Conservation (phyloP, 495 filamentous ascomycete species). For the Daldinia vernicosa region DNA sequence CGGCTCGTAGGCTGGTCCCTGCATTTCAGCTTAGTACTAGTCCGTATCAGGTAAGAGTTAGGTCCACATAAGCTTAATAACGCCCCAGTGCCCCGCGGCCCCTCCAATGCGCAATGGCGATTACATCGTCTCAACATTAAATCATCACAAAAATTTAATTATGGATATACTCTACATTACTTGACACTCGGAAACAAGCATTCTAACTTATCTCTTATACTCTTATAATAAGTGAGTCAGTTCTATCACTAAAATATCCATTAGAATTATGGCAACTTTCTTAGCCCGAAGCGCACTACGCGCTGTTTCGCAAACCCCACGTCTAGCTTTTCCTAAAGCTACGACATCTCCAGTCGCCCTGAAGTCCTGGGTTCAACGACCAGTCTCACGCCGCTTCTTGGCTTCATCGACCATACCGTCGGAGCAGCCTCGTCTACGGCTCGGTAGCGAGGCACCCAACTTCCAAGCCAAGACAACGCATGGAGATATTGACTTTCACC, state of each 20-base stretch:
- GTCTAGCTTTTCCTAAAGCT: constrained; percentile 28
- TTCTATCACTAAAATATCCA: not conserved
- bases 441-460: constrained; percentile 89
- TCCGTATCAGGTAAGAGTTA: not conserved
- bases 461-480: constrained; percentile 91
- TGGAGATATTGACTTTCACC: constrained; percentile 94
- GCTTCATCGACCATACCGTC: constrained; percentile 9
- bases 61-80: not conserved
- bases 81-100: not conserved
- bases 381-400: constrained; percentile 10
- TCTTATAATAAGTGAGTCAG: not conserved
- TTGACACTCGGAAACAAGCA: not conserved
- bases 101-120: not conserved
- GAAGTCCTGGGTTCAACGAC: not conserved
- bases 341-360: not conserved
- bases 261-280: constrained; percentile 16
- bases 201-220: not conserved
- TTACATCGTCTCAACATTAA: not conserved
- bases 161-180: not conserved
- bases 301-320: constrained; percentile 16
- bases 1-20: constrained; percentile 25
- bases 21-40: constrained; percentile 6
- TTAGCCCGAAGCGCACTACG: constrained; percentile 21
- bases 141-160: not conserved
- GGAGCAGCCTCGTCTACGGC: constrained; percentile 68